phyloP scores from a whole-genome alignment of 2,329 filamentous ascomycete genomes.

The Paracoccidioides lutzii region DNA sequence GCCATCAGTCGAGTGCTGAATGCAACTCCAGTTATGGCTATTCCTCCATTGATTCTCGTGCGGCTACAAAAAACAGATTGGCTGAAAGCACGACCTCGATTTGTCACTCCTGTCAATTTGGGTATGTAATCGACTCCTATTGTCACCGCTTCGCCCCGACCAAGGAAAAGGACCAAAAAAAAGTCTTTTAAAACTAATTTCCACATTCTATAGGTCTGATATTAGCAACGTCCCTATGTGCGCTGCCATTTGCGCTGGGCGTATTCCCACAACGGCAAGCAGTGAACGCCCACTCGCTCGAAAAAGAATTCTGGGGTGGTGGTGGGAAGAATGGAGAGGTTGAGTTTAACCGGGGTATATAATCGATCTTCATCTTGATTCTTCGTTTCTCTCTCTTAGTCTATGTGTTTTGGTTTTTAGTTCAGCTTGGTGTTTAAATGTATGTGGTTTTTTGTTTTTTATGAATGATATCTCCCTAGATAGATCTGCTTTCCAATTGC shows the following conservation, averaged over 20 bases:
- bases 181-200: neutral
- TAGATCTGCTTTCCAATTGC: no score
- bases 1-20: constrained; percentile 85
- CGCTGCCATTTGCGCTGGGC: constrained; percentile 75
- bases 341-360: constrained; percentile 96
- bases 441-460: no score
- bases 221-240: constrained; percentile 72
- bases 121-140: constrained; percentile 35
- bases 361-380: neutral
- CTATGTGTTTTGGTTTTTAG: neutral
- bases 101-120: constrained; percentile 73
- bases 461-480: no score
- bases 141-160: neutral
- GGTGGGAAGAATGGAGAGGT: constrained; percentile 71
- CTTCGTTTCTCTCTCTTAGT: neutral
- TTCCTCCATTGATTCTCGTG: constrained; percentile 78
- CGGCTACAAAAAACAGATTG: constrained; percentile 71
- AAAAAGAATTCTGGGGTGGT: constrained; percentile 72
- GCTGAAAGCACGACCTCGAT: constrained; percentile 61
- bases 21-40: constrained; percentile 90
- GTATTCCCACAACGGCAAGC: constrained; percentile 87
- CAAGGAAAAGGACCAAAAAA: neutral
- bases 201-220: constrained; percentile 46
- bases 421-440: neutral
- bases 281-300: constrained; percentile 60